A percentile compares a stretch with the other conserved stretches of the same genome.
phyloP scores from a whole-genome alignment of 306 rosid species.

The Sphenostylis stenocarpa region DNA sequence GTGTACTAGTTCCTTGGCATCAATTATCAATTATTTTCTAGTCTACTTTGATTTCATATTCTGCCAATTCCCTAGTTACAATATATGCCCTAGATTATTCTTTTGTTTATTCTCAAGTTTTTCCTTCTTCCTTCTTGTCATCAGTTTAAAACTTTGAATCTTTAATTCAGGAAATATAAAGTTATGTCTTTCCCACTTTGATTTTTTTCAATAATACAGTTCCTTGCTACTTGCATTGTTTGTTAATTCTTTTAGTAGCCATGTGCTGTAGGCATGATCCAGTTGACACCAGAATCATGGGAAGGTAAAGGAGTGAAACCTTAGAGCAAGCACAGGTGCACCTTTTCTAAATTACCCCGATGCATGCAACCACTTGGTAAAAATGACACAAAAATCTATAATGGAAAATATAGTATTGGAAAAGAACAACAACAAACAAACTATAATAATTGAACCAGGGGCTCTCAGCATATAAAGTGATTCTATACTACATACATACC shows the following conservation, averaged over 20 bases:
- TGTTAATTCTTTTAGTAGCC: background rate
- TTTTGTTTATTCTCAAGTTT: background rate
- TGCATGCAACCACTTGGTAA: background rate
- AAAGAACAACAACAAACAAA: conserved; percentile 4
- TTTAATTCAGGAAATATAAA: conserved; percentile 18
- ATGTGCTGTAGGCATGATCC: background rate
- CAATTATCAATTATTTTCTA: conserved; percentile 11
- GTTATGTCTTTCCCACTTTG: conserved; percentile 4
- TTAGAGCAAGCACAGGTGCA: background rate
- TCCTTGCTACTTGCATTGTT: background rate
- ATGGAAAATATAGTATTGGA: background rate
- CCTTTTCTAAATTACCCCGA: background rate
- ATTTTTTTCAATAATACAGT: background rate
- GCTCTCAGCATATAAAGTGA: background rate
- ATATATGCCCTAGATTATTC: background rate
- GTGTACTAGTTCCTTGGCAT: background rate
- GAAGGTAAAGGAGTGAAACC: background rate
- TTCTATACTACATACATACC: background rate
- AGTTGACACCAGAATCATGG: background rate
- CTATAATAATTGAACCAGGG: background rate
- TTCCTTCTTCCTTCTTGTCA: background rate
- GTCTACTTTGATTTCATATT: conserved; percentile 10
- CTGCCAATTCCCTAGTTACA: background rate
- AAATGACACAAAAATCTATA: background rate
- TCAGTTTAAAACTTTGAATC: background rate